Percentiles rank a stretch among this genome's conserved stretches.
phyloP scores from a whole-genome alignment of 495 filamentous ascomycete genomes.

The Trypethelium eluteriae region DNA sequence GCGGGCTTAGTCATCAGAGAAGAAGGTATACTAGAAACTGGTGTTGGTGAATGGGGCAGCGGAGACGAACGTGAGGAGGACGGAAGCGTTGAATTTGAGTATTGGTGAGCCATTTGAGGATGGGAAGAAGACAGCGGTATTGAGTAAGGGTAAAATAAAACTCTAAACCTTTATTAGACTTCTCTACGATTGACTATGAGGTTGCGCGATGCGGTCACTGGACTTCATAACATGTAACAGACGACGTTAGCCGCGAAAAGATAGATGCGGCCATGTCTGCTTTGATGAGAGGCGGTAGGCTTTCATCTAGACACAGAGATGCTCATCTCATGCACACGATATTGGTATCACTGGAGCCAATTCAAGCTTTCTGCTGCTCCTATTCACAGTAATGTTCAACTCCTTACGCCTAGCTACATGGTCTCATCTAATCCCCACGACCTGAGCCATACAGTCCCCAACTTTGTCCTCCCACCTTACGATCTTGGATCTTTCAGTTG shows the following conservation, averaged over 20 bases:
- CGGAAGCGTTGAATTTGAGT: slow-evolving; percentile 1
- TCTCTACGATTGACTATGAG: background rate
- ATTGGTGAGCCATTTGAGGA: background rate
- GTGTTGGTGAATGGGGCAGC: slow-evolving; percentile 58
- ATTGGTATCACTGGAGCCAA: background rate
- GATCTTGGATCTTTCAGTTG: background rate
- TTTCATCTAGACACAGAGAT: slow-evolving; percentile 1
- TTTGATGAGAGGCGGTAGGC: background rate
- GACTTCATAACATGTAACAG: slow-evolving; percentile 1
- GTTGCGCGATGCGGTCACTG: background rate
- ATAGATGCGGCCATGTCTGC: background rate
- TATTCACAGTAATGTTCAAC: slow-evolving; percentile 1
- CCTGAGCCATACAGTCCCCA: background rate
- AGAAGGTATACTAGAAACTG: slow-evolving; percentile 57
- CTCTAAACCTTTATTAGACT: background rate
- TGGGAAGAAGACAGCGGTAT: slow-evolving; percentile 36
- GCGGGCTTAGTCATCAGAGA: slow-evolving; percentile 47
- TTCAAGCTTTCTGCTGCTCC: slow-evolving; percentile 1
- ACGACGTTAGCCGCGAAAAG: background rate
- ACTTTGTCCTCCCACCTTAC: slow-evolving; percentile 1
- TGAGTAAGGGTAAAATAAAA: slow-evolving; percentile 35
- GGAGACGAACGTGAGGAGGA: background rate
- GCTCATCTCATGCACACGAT: background rate
- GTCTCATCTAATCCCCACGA: slow-evolving; percentile 1
- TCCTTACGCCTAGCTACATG: background rate